phyloP scores from a whole-genome alignment of 306 rosid species.

The Casuarina equisetifolia region DNA sequence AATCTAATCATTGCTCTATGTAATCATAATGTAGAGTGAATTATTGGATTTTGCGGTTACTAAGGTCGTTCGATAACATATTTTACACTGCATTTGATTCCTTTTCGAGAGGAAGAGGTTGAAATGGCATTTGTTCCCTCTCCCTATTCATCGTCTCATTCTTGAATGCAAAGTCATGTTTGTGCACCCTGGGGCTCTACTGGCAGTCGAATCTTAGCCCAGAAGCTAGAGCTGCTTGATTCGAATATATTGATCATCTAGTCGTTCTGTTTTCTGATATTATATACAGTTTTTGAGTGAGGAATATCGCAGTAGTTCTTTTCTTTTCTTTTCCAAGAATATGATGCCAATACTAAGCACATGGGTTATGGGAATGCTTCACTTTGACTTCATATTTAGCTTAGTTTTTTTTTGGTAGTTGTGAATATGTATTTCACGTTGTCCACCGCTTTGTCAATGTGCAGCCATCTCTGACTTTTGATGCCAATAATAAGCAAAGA shows the following conservation, averaged over 20 bases:
- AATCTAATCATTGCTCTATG: too few species aligned
- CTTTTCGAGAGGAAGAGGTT: background rate
- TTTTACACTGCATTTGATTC: background rate
- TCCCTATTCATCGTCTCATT: background rate
- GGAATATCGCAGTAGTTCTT: background rate
- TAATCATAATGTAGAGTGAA: too few species aligned
- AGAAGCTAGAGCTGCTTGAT: background rate
- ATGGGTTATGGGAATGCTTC: conserved; percentile 1
- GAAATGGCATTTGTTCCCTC: background rate
- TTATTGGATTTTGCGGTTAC: too few species aligned
- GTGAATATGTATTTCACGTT: background rate
- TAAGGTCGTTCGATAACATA: background rate
- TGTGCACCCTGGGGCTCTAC: background rate
- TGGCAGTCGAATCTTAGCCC: background rate
- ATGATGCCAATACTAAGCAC: background rate
- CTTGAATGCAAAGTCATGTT: background rate
- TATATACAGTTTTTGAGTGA: background rate
- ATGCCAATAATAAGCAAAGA: background rate
- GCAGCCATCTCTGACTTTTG: conserved; percentile 2
- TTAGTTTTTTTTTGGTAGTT: background rate
- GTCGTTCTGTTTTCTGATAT: background rate
- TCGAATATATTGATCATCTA: background rate
- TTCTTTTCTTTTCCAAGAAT: background rate
- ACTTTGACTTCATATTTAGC: background rate
- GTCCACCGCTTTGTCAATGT: background rate